Base-by-base conservation (phyloP, 2,329 filamentous ascomycete genomes). In the Beauveria sp. region DNA sequence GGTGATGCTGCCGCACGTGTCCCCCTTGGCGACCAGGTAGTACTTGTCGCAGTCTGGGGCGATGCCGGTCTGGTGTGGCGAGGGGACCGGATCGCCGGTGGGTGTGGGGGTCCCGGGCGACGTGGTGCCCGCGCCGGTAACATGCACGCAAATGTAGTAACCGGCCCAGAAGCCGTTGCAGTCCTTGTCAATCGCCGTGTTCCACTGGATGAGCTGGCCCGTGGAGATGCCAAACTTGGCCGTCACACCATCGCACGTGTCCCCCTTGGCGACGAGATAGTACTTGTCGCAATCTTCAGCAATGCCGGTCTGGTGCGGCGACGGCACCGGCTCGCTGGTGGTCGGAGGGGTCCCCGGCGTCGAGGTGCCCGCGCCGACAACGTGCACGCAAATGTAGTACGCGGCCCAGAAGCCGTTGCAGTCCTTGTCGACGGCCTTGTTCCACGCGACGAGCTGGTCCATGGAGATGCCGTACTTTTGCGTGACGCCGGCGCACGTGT, bases 371-470 rank as follows among this genome's bases (percentile, higher is more conserved):
- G 55, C 56, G 46, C 56, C 56, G 56, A 5, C 46, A 1, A 52
- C 48, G 48, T 51, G 46, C n/a, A 52, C 48, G 48, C 57, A 60
- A 49, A 22, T 42, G 48, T 52, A 60, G 42, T 49, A 49, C 9
- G 48, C 31, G 20, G 26, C 40, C 40, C 42, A 53, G 40, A 51
- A 46, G 59, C 53, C 60, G 58, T 24, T 31, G 54, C 43, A 54
- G 26, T 51, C 50, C 26, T 61, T 24, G 50, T 55, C 50, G 31
- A 61, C 49, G 50, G 50, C 49, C 24, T 26, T 40, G 51, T 64
- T 63, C 63, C 63, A 64, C n/a, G 34, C 49, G 28, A 38, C 18
- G 53, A 64, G 58, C 40, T 60, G 63, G 14, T 51, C 52, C 22
- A 43, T 24, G 46, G n/a, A 53, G n/a, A 64, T 55, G 50, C 52